Percentiles rank a stretch among this genome's conserved stretches.
phyloP scores from a whole-genome alignment of 139 green algal genomes.

The Desmodesmus armatus region DNA sequence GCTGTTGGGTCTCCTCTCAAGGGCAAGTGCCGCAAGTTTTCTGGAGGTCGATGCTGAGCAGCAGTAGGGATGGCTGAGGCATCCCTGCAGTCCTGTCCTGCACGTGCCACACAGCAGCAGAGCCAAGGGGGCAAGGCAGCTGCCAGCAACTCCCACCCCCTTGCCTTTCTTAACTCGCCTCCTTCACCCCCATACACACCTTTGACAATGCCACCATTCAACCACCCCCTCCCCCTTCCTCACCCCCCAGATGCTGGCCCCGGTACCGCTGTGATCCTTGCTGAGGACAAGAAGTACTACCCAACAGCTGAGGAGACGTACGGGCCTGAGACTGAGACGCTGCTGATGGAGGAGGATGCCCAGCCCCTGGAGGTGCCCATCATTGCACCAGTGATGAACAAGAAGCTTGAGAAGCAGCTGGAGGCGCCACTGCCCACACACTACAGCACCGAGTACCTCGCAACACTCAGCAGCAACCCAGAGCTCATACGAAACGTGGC shows the following conservation, averaged over 20 bases:
- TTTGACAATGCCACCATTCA: no score
- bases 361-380: constrained; percentile 96
- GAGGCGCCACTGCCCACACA: constrained; percentile 63
- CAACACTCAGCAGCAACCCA: constrained; percentile 83
- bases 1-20: no score
- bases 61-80: no score
- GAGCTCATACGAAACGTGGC: constrained; percentile 92
- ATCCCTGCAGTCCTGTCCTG: no score
- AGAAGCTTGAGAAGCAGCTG: constrained; percentile 52
- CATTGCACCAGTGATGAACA: constrained; percentile 86
- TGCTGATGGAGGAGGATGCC: constrained; percentile 98
- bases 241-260: constrained; percentile 70
- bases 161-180: no score
- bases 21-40: no score
- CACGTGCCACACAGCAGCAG: no score
- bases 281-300: constrained; percentile 99
- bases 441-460: constrained; percentile 88
- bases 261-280: constrained; percentile 84
- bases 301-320: constrained; percentile 95
- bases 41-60: no score
- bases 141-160: no score
- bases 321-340: constrained; percentile 89
- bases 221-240: no score
- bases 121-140: no score
- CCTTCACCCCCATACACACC: no score